Evolutionary conservation across 257 asterid species (phyloP).

Genomic region (Striga asiatica): DNA sequence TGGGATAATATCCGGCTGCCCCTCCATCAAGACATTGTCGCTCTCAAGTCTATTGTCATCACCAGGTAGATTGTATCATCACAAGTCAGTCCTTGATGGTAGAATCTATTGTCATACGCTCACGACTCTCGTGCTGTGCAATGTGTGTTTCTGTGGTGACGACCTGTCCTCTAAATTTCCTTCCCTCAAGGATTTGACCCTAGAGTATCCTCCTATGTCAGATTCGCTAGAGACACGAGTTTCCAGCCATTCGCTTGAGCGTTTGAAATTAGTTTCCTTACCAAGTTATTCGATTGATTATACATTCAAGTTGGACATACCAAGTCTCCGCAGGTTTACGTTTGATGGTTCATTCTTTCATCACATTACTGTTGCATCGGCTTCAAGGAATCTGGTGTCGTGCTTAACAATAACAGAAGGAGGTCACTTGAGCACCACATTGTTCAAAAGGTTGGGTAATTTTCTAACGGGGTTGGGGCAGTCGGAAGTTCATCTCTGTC

Average conservation of each 20-base stretch:
- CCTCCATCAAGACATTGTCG: background rate
- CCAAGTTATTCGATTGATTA: no score
- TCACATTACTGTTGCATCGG: background rate
- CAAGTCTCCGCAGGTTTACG: background rate
- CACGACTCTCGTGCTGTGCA: no score
- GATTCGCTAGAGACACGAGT: no score
- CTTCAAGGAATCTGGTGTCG: background rate
- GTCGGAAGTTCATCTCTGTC: background rate
- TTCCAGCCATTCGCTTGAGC: no score
- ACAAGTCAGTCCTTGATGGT: background rate
- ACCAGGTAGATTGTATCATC: no score
- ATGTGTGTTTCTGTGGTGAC: no score
- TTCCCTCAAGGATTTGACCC: background rate
- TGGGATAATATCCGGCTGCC: background rate
- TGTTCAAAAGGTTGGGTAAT: background rate
- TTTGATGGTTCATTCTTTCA: background rate
- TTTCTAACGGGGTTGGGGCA: background rate
- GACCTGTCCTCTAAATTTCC: background rate
- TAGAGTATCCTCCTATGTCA: no score
- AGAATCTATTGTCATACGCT: background rate
- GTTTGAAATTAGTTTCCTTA: no score
- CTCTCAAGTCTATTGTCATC: no score
- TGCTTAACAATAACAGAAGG: background rate
- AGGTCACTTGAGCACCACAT: background rate
- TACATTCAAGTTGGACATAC: conserved; percentile 9